Evolutionary conservation across 179 eudicot genomes (phyloP), one percentile per base, ranked within the genome.

Genomic region (Drosera spatulata): DNA sequence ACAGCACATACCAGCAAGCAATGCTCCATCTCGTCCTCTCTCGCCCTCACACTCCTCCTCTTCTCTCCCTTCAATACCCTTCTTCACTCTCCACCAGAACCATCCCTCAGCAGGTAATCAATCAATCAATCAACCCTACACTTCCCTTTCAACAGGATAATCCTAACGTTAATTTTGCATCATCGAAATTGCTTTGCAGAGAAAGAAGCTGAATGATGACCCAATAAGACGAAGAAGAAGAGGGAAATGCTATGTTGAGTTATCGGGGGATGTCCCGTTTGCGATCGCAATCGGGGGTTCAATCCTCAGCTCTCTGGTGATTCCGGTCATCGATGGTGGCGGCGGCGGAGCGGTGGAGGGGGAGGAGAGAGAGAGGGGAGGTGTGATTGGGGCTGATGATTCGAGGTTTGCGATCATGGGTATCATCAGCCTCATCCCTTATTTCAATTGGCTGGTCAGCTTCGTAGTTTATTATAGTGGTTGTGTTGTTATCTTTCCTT

Each of bases 391-490:
- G 52, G 62, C 98, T 1, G 81, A 84, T 2, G 96, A 88, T 68
- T 77, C 87, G 0, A 77, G 96, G 70, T 80, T 85, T 47, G 82
- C 89, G 5, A 88, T 85, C 41, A 91, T 91, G 96, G 84, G 80
- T 54, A 67, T 91, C 83, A 82, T 91, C 13, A 70, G 85, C 70
- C 77, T 88, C 80, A 85, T 91, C 62, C 97, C 98, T 60, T 91
- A 79, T 77, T 91, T 91, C 82, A 91, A 91, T 74, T 91, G 97
- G 97, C 73, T 91, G 85, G 97, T 91, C 43, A 70, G 70, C 10
- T 10, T 5, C 39, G 8, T 11, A n/a, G n/a, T 33, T 12, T 42
- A 46, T 4, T 46, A 4, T 38, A 7, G 55, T 12, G 6, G 9
- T 4, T 22, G 15, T 39, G 7, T 3, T 54, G 4, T 22, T 22